These are phyloP conservation scores for Leptographium lundbergii DNA, from an alignment of 2,329 filamentous ascomycete species.

Conservation along the genomic window DNA sequence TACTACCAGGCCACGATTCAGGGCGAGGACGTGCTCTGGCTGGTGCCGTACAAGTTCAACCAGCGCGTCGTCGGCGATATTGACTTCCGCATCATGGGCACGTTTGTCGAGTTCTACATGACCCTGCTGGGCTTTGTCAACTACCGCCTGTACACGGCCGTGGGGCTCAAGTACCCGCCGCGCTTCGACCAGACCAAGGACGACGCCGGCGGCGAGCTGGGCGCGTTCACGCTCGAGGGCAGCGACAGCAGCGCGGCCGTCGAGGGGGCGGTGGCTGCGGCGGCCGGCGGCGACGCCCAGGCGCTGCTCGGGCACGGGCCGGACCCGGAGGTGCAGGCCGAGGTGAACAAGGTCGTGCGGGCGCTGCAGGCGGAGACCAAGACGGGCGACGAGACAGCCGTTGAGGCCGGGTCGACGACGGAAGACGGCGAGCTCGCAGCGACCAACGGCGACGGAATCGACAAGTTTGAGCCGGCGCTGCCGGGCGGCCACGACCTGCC, in stretches of 20 bases:
- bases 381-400: constrained; percentile 31
- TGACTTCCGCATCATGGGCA: constrained; percentile 98
- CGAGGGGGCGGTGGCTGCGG: constrained; percentile 28
- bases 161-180: constrained; percentile 89
- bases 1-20: constrained; percentile 98
- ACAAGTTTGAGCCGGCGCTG: constrained; percentile 80
- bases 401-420: constrained; percentile 29
- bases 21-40: constrained; percentile 92
- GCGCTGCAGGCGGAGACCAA: constrained; percentile 56
- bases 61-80: constrained; percentile 88
- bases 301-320: constrained; percentile 36
- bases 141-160: constrained; percentile 81
- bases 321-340: constrained; percentile 50
- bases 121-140: constrained; percentile 93
- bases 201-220: constrained; percentile 78
- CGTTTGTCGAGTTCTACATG: constrained; percentile 98
- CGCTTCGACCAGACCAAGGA: constrained; percentile 84
- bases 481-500: constrained; percentile 75
- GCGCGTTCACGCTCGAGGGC: constrained; percentile 81
- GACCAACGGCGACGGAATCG: constrained; percentile 48
- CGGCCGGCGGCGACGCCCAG: constrained; percentile 26
- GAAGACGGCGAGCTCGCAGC: constrained; percentile 24
- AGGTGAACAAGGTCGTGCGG: constrained; percentile 56
- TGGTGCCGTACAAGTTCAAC: constrained; percentile 96
- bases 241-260: constrained; percentile 21